Percentiles rank a stretch among this genome's conserved stretches.
These are phyloP conservation scores for Ostreobium quekettii DNA, from an alignment of 139 green algal genomes.

Conservation along the genomic window DNA sequence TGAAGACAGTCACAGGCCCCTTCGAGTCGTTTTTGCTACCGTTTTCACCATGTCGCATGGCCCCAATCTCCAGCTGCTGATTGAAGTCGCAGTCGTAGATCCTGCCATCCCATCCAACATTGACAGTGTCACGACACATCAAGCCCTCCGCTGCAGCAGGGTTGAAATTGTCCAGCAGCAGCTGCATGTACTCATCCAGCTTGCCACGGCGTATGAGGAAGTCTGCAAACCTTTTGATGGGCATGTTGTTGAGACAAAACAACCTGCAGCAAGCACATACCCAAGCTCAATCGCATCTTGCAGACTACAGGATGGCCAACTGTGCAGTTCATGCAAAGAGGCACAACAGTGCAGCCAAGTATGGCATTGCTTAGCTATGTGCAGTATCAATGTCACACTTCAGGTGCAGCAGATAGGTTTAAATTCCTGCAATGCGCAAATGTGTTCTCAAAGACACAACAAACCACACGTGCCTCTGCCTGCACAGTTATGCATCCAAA, in stretches of 20 bases:
- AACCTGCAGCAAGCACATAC: no score
- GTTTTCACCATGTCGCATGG: background rate
- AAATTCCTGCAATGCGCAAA: no score
- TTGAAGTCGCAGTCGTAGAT: constrained; percentile 99
- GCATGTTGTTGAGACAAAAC: constrained; percentile 98
- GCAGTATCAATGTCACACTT: no score
- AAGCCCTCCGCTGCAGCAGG: constrained; percentile 46
- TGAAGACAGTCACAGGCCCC: constrained; percentile 63
- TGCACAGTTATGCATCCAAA: no score
- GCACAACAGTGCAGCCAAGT: no score
- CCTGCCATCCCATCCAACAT: constrained; percentile 79
- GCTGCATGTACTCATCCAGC: constrained; percentile 82
- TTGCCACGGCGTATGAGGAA: constrained; percentile 42
- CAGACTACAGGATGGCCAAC: no score
- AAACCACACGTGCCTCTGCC: no score
- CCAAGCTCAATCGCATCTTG: no score
- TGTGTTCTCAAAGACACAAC: no score
- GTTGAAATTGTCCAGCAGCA: constrained; percentile 88
- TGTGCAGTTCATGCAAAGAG: no score
- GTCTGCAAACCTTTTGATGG: constrained; percentile 94
- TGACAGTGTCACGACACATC: constrained; percentile 78
- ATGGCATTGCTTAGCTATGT: no score
- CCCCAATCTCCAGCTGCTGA: constrained; percentile 85
- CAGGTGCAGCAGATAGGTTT: no score
- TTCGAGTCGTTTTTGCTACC: background rate